Percentiles rank a stretch among this genome's conserved stretches.
Conservation (phyloP, 768 basidiomycete species). For the Artomyces pyxidatus region DNA sequence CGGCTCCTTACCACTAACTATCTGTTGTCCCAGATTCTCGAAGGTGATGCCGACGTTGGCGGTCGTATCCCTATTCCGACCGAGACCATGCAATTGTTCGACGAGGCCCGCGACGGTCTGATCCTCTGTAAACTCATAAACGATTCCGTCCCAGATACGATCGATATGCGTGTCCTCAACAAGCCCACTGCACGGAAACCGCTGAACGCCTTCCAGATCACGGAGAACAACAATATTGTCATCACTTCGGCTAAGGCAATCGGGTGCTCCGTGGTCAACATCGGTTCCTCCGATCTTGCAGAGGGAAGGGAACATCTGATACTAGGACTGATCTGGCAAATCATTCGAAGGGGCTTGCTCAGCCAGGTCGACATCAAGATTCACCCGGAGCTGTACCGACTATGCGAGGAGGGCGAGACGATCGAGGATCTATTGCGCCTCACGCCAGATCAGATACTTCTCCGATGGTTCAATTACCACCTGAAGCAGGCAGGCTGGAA, state of each 20-base stretch:
- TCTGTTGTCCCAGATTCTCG: conserved; percentile 62
- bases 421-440: conserved; percentile 89
- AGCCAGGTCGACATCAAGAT: conserved; percentile 96
- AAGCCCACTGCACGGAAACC: conserved; percentile 73
- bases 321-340: conserved; percentile 96
- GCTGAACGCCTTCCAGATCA: conserved; percentile 97
- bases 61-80: conserved; percentile 86
- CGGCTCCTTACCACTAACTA: not conserved
- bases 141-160: conserved; percentile 98
- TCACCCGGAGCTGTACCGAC: conserved; percentile 92
- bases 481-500: conserved; percentile 92
- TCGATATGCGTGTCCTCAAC: conserved; percentile 97
- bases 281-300: conserved; percentile 86
- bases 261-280: conserved; percentile 97
- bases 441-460: conserved; percentile 93
- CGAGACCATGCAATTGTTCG: conserved; percentile 96
- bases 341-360: conserved; percentile 90
- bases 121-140: conserved; percentile 98
- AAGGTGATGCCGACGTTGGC: conserved; percentile 81
- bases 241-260: conserved; percentile 98
- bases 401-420: conserved; percentile 96
- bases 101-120: conserved; percentile 92
- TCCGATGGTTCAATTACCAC: conserved; percentile 99
- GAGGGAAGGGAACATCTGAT: conserved; percentile 96
- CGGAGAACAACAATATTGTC: conserved; percentile 99